These are phyloP conservation scores for Rhodotorula paludigena DNA, from an alignment of 768 basidiomycete genomes.

Conservation along the genomic window DNA sequence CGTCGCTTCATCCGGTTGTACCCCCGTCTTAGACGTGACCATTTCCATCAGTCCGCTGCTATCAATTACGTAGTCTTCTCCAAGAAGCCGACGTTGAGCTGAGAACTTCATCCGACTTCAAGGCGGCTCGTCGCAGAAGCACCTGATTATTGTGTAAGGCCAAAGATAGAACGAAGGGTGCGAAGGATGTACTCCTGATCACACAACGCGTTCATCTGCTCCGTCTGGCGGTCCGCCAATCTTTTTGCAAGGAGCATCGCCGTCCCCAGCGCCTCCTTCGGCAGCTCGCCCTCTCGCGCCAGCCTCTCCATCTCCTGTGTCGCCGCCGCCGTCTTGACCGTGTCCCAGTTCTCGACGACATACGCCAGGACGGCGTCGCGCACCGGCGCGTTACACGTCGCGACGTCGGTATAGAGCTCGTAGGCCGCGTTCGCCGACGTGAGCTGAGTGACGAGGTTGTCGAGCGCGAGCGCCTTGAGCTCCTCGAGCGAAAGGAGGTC, in stretches of 20 bases:
- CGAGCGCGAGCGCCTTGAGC: slow-evolving; percentile 11
- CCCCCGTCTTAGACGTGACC: too few species aligned
- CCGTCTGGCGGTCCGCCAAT: neutral
- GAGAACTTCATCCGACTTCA: too few species aligned
- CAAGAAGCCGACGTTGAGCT: too few species aligned
- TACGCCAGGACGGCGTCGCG: slow-evolving; percentile 1
- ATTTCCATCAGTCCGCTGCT: too few species aligned
- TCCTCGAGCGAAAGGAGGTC: slow-evolving; percentile 6
- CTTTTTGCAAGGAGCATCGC: neutral
- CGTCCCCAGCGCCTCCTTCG: neutral
- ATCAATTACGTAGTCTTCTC: too few species aligned
- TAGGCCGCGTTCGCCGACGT: neutral
- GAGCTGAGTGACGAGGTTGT: neutral
- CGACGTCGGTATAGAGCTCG: slow-evolving; percentile 1
- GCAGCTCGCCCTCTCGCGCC: neutral
- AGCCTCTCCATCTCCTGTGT: neutral
- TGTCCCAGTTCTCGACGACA: slow-evolving; percentile 1
- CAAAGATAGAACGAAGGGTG: too few species aligned
- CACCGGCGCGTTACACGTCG: neutral
- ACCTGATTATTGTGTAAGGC: too few species aligned
- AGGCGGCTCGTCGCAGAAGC: too few species aligned
- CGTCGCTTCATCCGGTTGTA: neutral
- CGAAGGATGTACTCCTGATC: rapidly evolving
- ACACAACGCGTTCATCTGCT: neutral
- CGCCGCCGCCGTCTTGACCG: neutral